Evolutionary conservation across 257 asterid species (phyloP).

Genomic region (Anisodus tanguticus): DNA sequence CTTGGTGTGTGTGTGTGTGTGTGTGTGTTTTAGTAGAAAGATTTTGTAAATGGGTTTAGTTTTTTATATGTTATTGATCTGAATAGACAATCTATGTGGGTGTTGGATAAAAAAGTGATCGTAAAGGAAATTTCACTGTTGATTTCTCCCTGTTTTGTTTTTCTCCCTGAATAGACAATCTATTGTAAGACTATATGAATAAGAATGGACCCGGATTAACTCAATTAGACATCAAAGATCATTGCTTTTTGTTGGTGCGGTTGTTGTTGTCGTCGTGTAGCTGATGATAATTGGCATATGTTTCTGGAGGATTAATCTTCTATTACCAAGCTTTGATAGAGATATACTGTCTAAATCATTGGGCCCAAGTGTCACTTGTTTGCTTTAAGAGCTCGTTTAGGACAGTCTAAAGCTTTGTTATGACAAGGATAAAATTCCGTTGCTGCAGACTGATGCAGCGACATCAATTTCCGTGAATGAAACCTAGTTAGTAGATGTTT

Average conservation of each 20-base stretch:
- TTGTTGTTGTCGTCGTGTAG: too few species aligned
- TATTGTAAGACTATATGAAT: not conserved
- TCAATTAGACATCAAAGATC: not conserved
- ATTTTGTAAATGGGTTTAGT: not conserved
- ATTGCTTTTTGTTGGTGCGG: not conserved
- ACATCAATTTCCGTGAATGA: not conserved
- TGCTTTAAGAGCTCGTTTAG: not conserved
- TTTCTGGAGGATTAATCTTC: not conserved
- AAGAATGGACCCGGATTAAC: not conserved
- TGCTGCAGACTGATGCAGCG: not conserved
- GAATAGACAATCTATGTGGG: not conserved
- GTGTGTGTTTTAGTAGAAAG: constrained; percentile 1
- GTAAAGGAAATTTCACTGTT: not conserved
- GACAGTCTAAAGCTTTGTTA: constrained; percentile 9
- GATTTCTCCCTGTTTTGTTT: not conserved
- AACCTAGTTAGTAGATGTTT: not conserved
- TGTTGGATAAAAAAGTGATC: not conserved
- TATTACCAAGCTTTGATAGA: not conserved
- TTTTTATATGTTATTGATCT: constrained; percentile 18
- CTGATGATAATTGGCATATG: not conserved
- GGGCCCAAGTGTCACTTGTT: not conserved
- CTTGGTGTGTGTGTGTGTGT: not conserved
- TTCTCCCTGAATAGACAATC: too few species aligned
- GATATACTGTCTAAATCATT: not conserved
- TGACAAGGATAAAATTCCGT: not conserved